These are phyloP conservation scores for Tremellales sp. DNA, from an alignment of 1,284 basidiomycete genomes.

Conservation along the genomic window DNA sequence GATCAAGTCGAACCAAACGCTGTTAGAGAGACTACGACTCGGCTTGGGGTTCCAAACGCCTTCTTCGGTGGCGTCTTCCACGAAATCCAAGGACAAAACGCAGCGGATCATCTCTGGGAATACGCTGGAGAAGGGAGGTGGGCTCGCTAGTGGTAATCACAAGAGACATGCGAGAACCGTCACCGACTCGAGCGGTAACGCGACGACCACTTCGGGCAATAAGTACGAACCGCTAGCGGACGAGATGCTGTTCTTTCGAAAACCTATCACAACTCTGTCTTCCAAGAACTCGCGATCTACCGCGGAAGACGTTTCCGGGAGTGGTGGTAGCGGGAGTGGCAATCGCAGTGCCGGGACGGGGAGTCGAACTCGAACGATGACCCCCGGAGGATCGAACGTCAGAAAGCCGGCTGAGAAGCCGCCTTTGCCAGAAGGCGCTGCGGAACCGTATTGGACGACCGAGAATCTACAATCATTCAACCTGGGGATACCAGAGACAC, in stretches of 20 bases:
- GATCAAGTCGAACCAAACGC: slow-evolving; percentile 14
- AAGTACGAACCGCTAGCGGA: neutral
- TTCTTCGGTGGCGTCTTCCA: neutral
- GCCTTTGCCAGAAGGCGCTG: neutral
- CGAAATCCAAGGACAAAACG: neutral
- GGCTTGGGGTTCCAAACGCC: slow-evolving; percentile 12
- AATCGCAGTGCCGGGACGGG: neutral
- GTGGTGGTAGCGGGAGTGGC: neutral
- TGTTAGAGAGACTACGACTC: slow-evolving; percentile 17
- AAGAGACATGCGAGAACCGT: neutral
- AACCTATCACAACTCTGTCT: neutral
- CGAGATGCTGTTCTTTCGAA: neutral
- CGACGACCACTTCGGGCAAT: neutral
- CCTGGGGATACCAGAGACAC: neutral
- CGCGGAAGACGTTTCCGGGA: neutral
- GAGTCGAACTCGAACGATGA: neutral
- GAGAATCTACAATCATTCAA: neutral
- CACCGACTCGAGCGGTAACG: neutral
- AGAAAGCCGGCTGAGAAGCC: neutral
- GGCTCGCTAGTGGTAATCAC: neutral
- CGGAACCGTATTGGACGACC: neutral
- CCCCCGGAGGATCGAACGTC: neutral
- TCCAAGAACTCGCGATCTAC: neutral
- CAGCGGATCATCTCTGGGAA: slow-evolving; percentile 14
- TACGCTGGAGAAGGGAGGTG: slow-evolving; percentile 14